These are phyloP conservation scores for Penicillium macrosclerotiorum DNA, from an alignment of 495 filamentous ascomycete species.

Conservation along the genomic window DNA sequence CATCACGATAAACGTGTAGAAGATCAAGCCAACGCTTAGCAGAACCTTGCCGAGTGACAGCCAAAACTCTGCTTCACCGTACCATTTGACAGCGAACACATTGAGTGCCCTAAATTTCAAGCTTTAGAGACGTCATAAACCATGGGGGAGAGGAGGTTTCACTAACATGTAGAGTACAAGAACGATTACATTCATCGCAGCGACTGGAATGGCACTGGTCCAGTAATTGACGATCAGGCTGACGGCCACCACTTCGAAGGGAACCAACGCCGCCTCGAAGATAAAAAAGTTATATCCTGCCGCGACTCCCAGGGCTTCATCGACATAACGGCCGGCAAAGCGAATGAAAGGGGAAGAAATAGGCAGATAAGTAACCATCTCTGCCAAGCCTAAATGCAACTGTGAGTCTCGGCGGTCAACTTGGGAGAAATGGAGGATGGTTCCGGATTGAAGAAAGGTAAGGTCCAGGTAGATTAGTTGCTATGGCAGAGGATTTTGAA, in stretches of 20 bases:
- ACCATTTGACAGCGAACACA: slow-evolving; percentile 69
- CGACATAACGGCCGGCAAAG: slow-evolving; percentile 77
- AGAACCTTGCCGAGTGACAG: slow-evolving; percentile 70
- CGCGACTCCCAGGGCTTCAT: slow-evolving; percentile 60
- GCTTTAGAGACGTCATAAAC: background rate
- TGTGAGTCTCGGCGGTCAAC: slow-evolving; percentile 17
- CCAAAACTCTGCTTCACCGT: slow-evolving; percentile 73
- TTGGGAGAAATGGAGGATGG: slow-evolving; percentile 1
- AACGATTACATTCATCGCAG: slow-evolving; percentile 43
- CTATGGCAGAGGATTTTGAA: background rate
- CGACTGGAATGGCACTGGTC: slow-evolving; percentile 44
- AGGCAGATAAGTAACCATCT: slow-evolving; percentile 81
- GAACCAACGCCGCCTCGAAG: slow-evolving; percentile 48
- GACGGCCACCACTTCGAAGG: slow-evolving; percentile 45
- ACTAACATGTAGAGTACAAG: slow-evolving; percentile 50
- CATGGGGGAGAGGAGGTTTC: slow-evolving; percentile 7
- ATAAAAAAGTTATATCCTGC: slow-evolving; percentile 73
- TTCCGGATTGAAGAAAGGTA: too few relatives aligned
- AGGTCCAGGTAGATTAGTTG: background rate
- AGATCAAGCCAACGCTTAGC: slow-evolving; percentile 64
- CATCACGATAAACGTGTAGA: slow-evolving; percentile 74
- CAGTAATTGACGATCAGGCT: slow-evolving; percentile 47
- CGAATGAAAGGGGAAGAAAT: slow-evolving; percentile 81
- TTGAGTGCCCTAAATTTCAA: slow-evolving; percentile 36
- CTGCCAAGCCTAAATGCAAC: slow-evolving; percentile 56